Conservation (phyloP, 2,329 filamentous ascomycete genomes). For the Cryphonectria japonica region DNA sequence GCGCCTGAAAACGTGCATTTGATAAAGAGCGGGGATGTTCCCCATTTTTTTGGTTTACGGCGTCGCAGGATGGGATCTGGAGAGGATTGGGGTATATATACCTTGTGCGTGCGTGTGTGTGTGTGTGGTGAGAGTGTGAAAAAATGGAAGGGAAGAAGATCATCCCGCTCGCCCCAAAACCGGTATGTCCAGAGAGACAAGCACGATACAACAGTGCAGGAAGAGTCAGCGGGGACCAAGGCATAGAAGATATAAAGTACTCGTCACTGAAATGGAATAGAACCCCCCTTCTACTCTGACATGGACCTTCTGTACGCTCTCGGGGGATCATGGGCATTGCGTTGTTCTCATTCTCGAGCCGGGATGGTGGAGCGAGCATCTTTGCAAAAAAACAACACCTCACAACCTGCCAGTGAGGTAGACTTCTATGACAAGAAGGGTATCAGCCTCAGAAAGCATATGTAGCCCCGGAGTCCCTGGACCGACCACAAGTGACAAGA, state of each 20-base stretch:
- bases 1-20: neutral
- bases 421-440: no score
- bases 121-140: slow-evolving; percentile 4
- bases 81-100: slow-evolving; percentile 5
- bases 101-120: neutral
- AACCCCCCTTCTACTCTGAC: slow-evolving; percentile 15
- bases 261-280: slow-evolving; percentile 25
- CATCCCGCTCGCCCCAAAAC: neutral
- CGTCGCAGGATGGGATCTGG: neutral
- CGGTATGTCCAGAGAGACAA: slow-evolving; percentile 10
- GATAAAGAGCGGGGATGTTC: neutral
- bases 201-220: slow-evolving; percentile 6
- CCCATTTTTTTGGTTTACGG: slow-evolving; percentile 5
- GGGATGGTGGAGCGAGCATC: no score
- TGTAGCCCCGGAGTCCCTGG: no score
- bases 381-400: no score
- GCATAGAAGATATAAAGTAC: slow-evolving; percentile 19
- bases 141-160: neutral
- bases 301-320: neutral
- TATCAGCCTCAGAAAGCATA: no score
- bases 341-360: neutral
- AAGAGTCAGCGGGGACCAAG: slow-evolving; percentile 3
- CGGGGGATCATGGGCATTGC: no score
- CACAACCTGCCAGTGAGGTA: no score
- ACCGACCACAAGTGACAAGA: no score